Conservation (phyloP, 495 filamentous ascomycete genomes). For the Penicillium psychrofluorescens region DNA sequence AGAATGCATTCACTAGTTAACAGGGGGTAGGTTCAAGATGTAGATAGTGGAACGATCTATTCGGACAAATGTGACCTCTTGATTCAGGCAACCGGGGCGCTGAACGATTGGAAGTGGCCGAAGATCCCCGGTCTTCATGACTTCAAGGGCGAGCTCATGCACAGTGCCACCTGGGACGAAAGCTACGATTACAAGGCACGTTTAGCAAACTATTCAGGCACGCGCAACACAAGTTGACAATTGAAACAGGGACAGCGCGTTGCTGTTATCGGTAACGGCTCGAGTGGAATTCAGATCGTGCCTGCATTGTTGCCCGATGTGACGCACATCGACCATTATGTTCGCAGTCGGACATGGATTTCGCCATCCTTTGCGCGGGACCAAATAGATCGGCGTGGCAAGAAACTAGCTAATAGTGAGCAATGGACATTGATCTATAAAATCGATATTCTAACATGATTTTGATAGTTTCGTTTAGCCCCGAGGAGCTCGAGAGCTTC, state of each 20-base stretch:
- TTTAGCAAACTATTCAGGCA: neutral
- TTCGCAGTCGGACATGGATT: slow-evolving; percentile 38
- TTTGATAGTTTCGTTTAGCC: slow-evolving; percentile 24
- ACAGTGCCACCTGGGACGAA: slow-evolving; percentile 48
- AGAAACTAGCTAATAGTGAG: slow-evolving; percentile 29
- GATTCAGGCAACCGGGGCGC: slow-evolving; percentile 46
- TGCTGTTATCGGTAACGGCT: slow-evolving; percentile 48
- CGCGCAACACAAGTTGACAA: neutral
- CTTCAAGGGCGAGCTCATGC: slow-evolving; percentile 48
- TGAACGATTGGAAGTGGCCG: slow-evolving; percentile 54
- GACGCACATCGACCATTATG: slow-evolving; percentile 37
- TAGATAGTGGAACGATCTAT: slow-evolving; percentile 24
- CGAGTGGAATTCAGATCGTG: slow-evolving; percentile 50
- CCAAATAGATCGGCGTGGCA: slow-evolving; percentile 20
- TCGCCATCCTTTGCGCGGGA: slow-evolving; percentile 29
- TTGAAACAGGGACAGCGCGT: slow-evolving; percentile 36
- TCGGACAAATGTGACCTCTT: slow-evolving; percentile 47
- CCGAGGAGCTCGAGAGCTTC: slow-evolving; percentile 40
- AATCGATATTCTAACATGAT: neutral
- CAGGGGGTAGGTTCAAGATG: slow-evolving; percentile 29
- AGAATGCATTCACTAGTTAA: neutral
- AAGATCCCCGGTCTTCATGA: slow-evolving; percentile 44
- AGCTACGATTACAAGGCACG: slow-evolving; percentile 24
- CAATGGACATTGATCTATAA: neutral
- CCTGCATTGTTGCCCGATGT: slow-evolving; percentile 51